Base-by-base conservation (phyloP, 1,284 basidiomycete species). In the Fomitopsis palustris region DNA sequence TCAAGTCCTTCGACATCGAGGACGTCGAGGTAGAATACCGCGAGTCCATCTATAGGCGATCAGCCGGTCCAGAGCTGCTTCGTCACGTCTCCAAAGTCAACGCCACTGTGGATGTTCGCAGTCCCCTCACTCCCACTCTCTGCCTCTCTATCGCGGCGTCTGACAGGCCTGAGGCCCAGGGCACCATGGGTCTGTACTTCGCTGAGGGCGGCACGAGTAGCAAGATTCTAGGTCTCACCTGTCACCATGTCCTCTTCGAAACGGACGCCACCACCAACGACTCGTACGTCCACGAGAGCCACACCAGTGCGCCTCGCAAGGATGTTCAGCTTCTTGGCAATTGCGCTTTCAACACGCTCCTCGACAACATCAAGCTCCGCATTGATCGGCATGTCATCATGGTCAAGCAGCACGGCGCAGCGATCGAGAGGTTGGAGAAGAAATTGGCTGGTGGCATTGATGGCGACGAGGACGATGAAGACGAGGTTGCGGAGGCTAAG, bases 1-100 rank as follows among this genome's bases (percentile, higher is more conserved):
- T 67, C 55, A 37, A 58, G 41, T 14, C 25, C 38, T 57, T 52
- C 56, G 53, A 58, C 31, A 64, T 71, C 63, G 53, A 25, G n/a
- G 70, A 70, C 54, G 67, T 75, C 55, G 64, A 75, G 17, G 66
- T 77, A 43, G 71, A 69, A 55, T 66, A 68, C 43, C 69, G 73
- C 21, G 73, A 76, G 58, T 72, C 69, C 1, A 39, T 69, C 31
- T 63, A 64, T 49, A 66, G 37, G n/a, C 64, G 64, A 37, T 69
- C 57, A 16, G 68, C 60, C 25, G 67, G 71, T 59, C 66, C 69
- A 23, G 54, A 60, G 62, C 67, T 77, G 56, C 66, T 71, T 49
- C 37, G 55, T 6, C 57, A 61, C 62, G 64, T 64, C 59, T 51
- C 35, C 54, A 42, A 41, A 56, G 14, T 55, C 17, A 49, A 74